Evolutionary conservation across 2,329 filamentous ascomycete genomes (phyloP), one percentile per base, ranked within the genome.

Genomic region (Acarospora socialis): DNA sequence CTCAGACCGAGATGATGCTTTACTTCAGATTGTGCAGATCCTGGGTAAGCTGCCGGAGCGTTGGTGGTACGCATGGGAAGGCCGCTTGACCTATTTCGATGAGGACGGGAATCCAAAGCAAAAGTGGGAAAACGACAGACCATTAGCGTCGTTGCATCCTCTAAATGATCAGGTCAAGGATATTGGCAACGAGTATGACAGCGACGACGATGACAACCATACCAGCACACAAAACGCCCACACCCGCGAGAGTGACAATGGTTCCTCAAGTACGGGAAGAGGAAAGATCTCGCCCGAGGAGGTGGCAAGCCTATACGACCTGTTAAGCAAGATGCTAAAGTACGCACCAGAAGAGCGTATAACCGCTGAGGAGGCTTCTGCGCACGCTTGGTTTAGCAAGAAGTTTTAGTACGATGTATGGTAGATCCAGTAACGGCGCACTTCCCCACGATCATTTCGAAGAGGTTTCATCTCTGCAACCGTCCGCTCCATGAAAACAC

Each of bases 331-430:
- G 19, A 15, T 28, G 13, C 20, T 36, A 12, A 28, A 28, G 12
- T 36, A 36, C 26, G 17, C 23, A 10, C 34, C 34, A 12, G 17
- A 28, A 19, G 23, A 34, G 12, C 34, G 30, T 12, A 9, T 28
- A 7, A 3, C 30, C n/a, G 34, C 22, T 8, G 23, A 23, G 7
- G 14, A 19, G 18, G 20, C 18, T 15, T 18, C n/a, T 6, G 28
- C 29, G 50, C 65, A 52, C 64, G 55, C 37, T n/a, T 37, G 27
- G 28, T 23, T 36, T n/a, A n/a, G n/a, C n/a, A n/a, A n/a, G n/a
- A n/a, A n/a, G n/a, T n/a, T n/a, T n/a, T n/a, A n/a, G n/a, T n/a
- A n/a, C n/a, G n/a, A n/a, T n/a, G n/a, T n/a, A n/a, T n/a, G n/a
- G n/a, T n/a, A n/a, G n/a, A n/a, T n/a, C n/a, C n/a, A n/a, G n/a